A percentile compares a stretch with the other conserved stretches of the same genome.
phyloP scores from a whole-genome alignment of 129 eudicot genomes.

The Chrysanthemum makinoi region DNA sequence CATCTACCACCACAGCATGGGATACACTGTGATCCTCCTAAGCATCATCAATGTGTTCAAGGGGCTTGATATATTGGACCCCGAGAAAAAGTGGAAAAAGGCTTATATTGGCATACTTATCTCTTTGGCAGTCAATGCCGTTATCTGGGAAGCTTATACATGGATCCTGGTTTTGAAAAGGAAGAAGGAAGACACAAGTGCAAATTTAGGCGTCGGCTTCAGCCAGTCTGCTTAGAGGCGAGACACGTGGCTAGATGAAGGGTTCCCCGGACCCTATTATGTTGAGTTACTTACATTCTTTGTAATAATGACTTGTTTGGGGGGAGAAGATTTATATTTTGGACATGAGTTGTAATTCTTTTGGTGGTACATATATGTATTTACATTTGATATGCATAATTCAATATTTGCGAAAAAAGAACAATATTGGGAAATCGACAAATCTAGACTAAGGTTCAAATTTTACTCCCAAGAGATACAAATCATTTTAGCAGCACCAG shows the following conservation, averaged over 20 bases:
- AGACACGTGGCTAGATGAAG: constrained; percentile 13
- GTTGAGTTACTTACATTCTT: constrained; percentile 25
- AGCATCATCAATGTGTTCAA: constrained; percentile 70
- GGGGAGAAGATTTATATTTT: constrained; percentile 17
- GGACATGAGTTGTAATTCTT: constrained; percentile 29
- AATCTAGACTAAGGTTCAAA: constrained; percentile 17
- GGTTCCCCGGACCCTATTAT: neutral
- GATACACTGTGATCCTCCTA: constrained; percentile 57
- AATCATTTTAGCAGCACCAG: constrained; percentile 17
- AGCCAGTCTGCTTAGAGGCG: constrained; percentile 22
- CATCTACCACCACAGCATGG: constrained; percentile 63
- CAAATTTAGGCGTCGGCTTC: constrained; percentile 37
- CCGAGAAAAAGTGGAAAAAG: constrained; percentile 72
- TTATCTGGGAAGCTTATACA: constrained; percentile 55
- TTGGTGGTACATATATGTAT: constrained; percentile 21
- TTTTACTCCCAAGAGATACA: constrained; percentile 12
- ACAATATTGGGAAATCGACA: neutral
- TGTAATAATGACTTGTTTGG: constrained; percentile 20
- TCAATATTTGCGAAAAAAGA: neutral
- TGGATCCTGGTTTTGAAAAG: constrained; percentile 62
- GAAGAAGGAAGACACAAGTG: constrained; percentile 35
- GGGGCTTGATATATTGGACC: constrained; percentile 75
- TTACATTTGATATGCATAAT: constrained; percentile 13
- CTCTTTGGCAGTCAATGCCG: constrained; percentile 43
- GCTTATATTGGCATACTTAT: constrained; percentile 64